These are phyloP conservation scores for Aspergillus fischeri DNA, from an alignment of 2,329 filamentous ascomycete species.

Conservation along the genomic window DNA sequence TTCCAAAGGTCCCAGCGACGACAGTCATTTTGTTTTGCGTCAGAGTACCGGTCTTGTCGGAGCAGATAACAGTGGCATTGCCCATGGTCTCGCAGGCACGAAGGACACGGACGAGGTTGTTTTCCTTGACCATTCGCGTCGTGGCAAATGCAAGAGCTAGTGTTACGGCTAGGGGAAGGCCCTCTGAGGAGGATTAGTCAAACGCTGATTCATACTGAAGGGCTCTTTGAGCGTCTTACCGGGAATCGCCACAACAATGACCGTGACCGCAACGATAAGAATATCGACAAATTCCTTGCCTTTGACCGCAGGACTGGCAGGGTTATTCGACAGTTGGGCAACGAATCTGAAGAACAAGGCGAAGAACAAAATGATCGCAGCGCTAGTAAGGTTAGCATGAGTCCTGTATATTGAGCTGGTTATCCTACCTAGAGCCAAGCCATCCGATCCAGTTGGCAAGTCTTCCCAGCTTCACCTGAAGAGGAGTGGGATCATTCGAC, in stretches of 20 bases:
- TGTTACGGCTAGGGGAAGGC: constrained; percentile 72
- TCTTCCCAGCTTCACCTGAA: constrained; percentile 71
- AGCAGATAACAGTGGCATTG: constrained; percentile 74
- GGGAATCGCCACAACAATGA: constrained; percentile 75
- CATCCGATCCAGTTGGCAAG: constrained; percentile 76
- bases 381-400: constrained; percentile 25
- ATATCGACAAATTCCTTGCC: constrained; percentile 74
- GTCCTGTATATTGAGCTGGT: background rate
- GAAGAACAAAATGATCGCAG: constrained; percentile 75
- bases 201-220: background rate
- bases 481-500: constrained; percentile 68
- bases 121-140: constrained; percentile 71
- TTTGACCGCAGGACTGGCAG: constrained; percentile 62
- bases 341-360: constrained; percentile 84
- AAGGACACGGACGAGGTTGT: constrained; percentile 71
- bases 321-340: constrained; percentile 56
- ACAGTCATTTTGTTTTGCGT: constrained; percentile 75
- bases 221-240: constrained; percentile 22
- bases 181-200: constrained; percentile 52
- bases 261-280: constrained; percentile 73
- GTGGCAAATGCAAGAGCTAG: constrained; percentile 73
- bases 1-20: constrained; percentile 66
- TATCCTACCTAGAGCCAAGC: constrained; percentile 60
- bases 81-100: constrained; percentile 80
- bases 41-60: constrained; percentile 72